These are phyloP conservation scores for Solanum etuberosum DNA, from an alignment of 257 asterid species.

Conservation along the genomic window DNA sequence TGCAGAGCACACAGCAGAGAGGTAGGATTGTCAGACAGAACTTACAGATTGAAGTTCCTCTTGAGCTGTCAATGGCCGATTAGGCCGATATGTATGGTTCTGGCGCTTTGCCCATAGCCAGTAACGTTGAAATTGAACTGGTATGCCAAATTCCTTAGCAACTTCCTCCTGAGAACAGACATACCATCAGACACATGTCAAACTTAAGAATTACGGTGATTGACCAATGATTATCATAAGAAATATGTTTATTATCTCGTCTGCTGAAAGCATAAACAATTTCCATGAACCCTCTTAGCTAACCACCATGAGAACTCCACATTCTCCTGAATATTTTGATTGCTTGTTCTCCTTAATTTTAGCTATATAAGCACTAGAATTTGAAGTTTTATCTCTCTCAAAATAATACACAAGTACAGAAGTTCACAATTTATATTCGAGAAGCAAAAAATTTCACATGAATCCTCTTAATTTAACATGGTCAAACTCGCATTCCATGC, in stretches of 20 bases:
- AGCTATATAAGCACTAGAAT: not conserved
- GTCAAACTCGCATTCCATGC: not conserved
- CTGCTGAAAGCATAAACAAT: not conserved
- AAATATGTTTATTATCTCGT: not conserved
- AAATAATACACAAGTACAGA: not conserved
- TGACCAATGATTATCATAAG: not conserved
- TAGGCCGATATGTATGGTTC: slow-evolving; percentile 83
- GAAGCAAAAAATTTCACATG: not conserved
- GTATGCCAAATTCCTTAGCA: slow-evolving; percentile 72
- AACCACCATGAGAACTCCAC: not conserved
- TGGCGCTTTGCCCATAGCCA: slow-evolving; percentile 95
- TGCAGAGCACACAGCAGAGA: not conserved
- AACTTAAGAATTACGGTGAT: not conserved
- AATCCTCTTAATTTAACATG: not conserved
- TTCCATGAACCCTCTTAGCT: not conserved
- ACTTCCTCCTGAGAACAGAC: slow-evolving; percentile 58
- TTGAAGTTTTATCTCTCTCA: not conserved
- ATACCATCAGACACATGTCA: not conserved
- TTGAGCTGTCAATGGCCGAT: slow-evolving; percentile 57
- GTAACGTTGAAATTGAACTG: slow-evolving; percentile 73
- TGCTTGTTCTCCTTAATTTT: not conserved
- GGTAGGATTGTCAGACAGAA: not conserved
- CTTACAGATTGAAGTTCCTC: slow-evolving; percentile 78
- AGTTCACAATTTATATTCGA: not conserved
- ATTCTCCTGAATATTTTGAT: not conserved